Base-by-base conservation (phyloP, 2,329 filamentous ascomycete species). In the Pseudogymnoascus sp. region DNA sequence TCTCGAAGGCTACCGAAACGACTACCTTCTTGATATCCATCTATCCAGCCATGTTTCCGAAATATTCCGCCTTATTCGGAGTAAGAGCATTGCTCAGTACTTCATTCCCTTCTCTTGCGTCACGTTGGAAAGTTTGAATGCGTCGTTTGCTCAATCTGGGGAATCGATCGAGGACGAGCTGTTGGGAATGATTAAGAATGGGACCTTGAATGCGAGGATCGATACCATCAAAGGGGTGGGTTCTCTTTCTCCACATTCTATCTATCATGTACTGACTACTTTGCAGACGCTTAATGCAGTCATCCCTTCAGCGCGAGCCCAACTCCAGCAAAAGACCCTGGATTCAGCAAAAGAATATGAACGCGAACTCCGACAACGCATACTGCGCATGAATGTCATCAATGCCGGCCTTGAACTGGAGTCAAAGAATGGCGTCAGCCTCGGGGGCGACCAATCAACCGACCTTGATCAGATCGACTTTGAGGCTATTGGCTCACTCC, bases 11-110 rank as follows among this genome's bases (percentile, higher is more conserved):
- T 93, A 95, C 75, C 87, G 87, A 60, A 78, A 86, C 36, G 95
- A 99, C 75, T 97, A 95, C 74, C 81, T 93, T n/a, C 84, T 97
- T 4, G 95, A 99, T 72, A 79, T 96, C 19, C 88, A 96, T 74
- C 83, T 99, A 6, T 87, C 90, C 65, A 84, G 82, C 66, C 90
- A 96, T 68, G 79, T 97, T 17, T 72, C 82, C 38, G 77, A 78
- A 1, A 80, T 99, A 19, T 95, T 93, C 77, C 79, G 82, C 10
- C 79, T 80, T 59, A 92, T 99, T 69, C 86, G 95, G 64, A 89
- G 83, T 71, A 97, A 97, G 78, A 93, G 93, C 71, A 97, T 99
- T 65, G 85, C 93, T 23, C 91, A 96, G 72, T 97, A 97, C 76
- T 89, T 96, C 70, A 82, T 91, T 23, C 93, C 95, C 0, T 99